Base-by-base conservation (phyloP, 306 rosid species). In the Chamaecrista fasciculata region DNA sequence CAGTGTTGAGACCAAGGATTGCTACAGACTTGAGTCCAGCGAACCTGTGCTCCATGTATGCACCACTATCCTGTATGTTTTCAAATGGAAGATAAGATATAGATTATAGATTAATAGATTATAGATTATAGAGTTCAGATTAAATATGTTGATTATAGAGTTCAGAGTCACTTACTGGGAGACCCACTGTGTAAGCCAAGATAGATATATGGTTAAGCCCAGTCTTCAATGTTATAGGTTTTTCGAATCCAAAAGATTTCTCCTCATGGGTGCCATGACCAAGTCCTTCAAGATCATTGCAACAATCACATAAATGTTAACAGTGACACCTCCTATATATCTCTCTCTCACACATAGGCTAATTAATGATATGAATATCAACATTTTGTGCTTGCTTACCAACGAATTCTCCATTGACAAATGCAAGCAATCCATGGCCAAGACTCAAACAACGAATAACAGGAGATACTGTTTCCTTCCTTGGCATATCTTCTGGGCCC, bases 41-140 rank as follows among this genome's bases (percentile, higher is more conserved):
- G 42, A 16, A 89, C 73, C 99, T 87, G 74, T 80, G 92, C 57
- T 95, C 99, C 99, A 95, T 87, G 84, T 95, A 95, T 31, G 97
- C 88, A 82, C 97, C 99, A 40, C 97, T 89, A 69, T 95, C 96
- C 97, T 94, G 73, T 60, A 74, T 57, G 69, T 46, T 47, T 48
- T 11, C 3, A 39, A 11, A 49, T 25, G 74, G 51, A 6, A 46
- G 6, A 51, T 55, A 9, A 8, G 28, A 36, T 5, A 11, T 61
- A 28, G 47, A 52, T 39, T 21, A 62, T 67, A 2, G 40, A 40
- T 36, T n/a, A n/a, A 26, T n/a, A n/a, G n/a, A n/a, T n/a, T n/a
- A 12, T 9, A 5, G 7, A 23, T 42, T 60, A 29, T 37, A 60
- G 71, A 59, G 71, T 61, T 16, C 6, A 28, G 47, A 52, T 39